Base-by-base conservation (phyloP, 2,329 filamentous ascomycete species). In the Epichloe hybrida region DNA sequence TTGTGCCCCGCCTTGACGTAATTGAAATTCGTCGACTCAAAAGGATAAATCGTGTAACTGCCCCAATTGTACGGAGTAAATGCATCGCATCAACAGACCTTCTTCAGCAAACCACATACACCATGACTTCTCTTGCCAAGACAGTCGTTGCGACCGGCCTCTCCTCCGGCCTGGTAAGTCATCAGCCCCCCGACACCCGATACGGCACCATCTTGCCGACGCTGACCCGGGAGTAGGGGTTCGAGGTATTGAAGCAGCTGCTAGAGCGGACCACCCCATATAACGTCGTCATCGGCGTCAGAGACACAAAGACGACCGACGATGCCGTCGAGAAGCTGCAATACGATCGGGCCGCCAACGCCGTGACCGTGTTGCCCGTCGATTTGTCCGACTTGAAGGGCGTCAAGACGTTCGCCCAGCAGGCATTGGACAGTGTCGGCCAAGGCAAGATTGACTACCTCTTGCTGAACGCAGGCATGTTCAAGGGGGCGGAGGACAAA, bases 241-340 rank as follows among this genome's bases (percentile, higher is more conserved):
- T 78, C 49, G 74, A 78, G 56, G 66, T 69, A n/a, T 63, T 76
- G 49, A 75, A 74, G 56, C 72, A 76, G 56, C 68, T 77, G 27
- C 68, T 77, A 7, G 56, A 62, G 15, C 66, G 72, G 45, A 52
- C 64, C 0, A 69, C 74, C 55, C 65, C 73, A 0, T 74, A 76
- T 61, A 69, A 60, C 15, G 62, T 76, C 55, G 71, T 78, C 43
- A 64, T 77, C 9, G 75, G 74, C 9, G 74, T 70, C 3, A 65
- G 75, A n/a, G 70, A 76, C 58, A 64, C 65, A 0, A 54, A 64
- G 21, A 59, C 57, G 7, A 66, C 73, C 0, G 64, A 69, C 38
- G 62, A 65, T 3, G 73, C 72, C 1, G 71, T 69, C 47, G 66
- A 69, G 43, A 63, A 57, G 1, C 61, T 77, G 17, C 58, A 65